Evolutionary conservation across 1,139 yeast genomes (phyloP).

Genomic region (Geotrichum carabidarum): DNA sequence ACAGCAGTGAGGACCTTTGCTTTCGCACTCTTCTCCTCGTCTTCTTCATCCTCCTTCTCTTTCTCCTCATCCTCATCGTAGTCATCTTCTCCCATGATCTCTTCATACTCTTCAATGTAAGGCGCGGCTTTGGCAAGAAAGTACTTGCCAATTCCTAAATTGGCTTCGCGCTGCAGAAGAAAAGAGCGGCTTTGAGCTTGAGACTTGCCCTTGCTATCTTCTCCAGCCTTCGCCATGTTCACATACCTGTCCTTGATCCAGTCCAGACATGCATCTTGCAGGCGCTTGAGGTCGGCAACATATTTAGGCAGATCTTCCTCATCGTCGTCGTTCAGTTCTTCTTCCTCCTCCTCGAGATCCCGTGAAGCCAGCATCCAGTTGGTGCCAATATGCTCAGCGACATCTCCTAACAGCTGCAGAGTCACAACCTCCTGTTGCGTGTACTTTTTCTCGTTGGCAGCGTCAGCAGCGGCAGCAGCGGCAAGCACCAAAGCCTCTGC

Average conservation of each 20-base stretch:
- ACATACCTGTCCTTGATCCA: constrained; percentile 29
- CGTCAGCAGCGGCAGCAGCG: not conserved
- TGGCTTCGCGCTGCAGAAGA: constrained; percentile 27
- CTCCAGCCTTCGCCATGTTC: constrained; percentile 22
- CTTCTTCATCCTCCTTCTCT: constrained; percentile 40
- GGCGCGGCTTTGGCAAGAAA: constrained; percentile 37
- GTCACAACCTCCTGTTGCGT: constrained; percentile 25
- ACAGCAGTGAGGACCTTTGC: constrained; percentile 40
- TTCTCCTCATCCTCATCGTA: constrained; percentile 49
- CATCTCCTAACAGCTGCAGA: constrained; percentile 43
- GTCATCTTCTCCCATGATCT: constrained; percentile 42
- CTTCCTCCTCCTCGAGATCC: constrained; percentile 56
- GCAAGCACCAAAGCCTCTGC: constrained; percentile 31
- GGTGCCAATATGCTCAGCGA: constrained; percentile 56
- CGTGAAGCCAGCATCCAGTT: constrained; percentile 44
- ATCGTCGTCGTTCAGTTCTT: constrained; percentile 34
- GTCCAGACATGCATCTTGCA: constrained; percentile 19
- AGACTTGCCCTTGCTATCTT: constrained; percentile 26
- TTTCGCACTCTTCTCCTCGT: constrained; percentile 1
- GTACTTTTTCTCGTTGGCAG: constrained; percentile 13
- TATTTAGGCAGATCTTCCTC: constrained; percentile 8
- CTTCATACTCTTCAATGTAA: constrained; percentile 29
- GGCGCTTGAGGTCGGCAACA: constrained; percentile 11
- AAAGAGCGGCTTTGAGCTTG: constrained; percentile 12
- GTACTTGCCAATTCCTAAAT: constrained; percentile 36